phyloP scores from a whole-genome alignment of 2,329 filamentous ascomycete species.

The Verticillium albo-atrum region DNA sequence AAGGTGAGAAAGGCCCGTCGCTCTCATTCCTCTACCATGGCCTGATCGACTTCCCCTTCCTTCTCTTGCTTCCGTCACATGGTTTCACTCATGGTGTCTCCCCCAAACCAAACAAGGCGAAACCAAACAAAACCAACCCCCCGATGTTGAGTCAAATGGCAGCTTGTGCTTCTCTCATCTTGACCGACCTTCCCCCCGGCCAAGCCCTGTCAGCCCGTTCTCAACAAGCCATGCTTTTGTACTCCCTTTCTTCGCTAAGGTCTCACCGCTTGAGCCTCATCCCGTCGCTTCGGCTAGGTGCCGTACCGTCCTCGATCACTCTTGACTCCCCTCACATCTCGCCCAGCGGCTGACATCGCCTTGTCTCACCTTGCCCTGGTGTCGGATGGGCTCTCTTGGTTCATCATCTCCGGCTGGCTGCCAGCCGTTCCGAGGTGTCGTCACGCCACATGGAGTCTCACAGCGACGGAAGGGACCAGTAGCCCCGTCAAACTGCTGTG shows the following conservation, averaged over 20 bases:
- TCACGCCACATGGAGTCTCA: background rate
- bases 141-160: too few species aligned
- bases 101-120: too few species aligned
- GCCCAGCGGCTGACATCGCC: background rate
- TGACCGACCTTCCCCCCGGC: too few species aligned
- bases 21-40: background rate
- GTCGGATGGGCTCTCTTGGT: background rate
- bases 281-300: background rate
- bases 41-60: too few species aligned
- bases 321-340: background rate
- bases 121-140: too few species aligned
- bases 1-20: conserved; percentile 43
- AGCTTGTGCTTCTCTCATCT: too few species aligned
- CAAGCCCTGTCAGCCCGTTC: background rate
- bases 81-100: too few species aligned
- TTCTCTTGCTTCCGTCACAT: too few species aligned
- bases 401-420: background rate
- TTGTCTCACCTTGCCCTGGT: background rate
- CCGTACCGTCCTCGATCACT: background rate
- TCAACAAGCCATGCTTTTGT: background rate
- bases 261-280: background rate
- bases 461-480: background rate
- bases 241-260: background rate
- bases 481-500: background rate
- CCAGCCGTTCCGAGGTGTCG: background rate